Evolutionary conservation across 1,139 yeast genomes (phyloP).

Genomic region (Pichia sp.): DNA sequence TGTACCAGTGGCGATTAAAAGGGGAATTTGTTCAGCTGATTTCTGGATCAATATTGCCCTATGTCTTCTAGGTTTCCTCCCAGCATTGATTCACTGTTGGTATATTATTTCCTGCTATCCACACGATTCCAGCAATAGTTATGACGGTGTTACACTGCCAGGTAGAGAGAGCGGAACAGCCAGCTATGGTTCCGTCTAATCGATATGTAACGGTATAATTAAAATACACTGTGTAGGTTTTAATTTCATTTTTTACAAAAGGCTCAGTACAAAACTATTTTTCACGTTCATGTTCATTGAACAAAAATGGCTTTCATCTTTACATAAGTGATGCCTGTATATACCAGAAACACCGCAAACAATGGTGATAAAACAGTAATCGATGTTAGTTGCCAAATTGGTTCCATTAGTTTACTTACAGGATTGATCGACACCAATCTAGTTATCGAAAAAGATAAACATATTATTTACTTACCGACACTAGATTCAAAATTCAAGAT

Average conservation of each 20-base stretch:
- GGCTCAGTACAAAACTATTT: no score
- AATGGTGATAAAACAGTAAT: no score
- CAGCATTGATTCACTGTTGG: constrained; percentile 65
- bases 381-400: no score
- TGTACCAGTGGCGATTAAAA: constrained; percentile 67
- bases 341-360: no score
- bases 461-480: not conserved
- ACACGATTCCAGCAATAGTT: constrained; percentile 30
- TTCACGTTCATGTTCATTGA: no score
- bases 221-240: no score
- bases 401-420: no score
- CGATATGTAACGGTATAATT: no score
- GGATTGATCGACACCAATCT: no score
- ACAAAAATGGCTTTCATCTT: no score
- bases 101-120: constrained; percentile 54
- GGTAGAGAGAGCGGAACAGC: constrained; percentile 19
- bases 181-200: not conserved
- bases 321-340: no score
- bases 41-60: constrained; percentile 64
- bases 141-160: constrained; percentile 26
- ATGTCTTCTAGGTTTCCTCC: constrained; percentile 71
- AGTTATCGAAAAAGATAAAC: not conserved
- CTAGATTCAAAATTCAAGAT: not conserved
- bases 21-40: constrained; percentile 67
- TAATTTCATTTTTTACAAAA: no score